Percentiles rank a stretch among this genome's conserved stretches.
Conservation (phyloP, 768 basidiomycete species). For the Clitopilus hobsonii region DNA sequence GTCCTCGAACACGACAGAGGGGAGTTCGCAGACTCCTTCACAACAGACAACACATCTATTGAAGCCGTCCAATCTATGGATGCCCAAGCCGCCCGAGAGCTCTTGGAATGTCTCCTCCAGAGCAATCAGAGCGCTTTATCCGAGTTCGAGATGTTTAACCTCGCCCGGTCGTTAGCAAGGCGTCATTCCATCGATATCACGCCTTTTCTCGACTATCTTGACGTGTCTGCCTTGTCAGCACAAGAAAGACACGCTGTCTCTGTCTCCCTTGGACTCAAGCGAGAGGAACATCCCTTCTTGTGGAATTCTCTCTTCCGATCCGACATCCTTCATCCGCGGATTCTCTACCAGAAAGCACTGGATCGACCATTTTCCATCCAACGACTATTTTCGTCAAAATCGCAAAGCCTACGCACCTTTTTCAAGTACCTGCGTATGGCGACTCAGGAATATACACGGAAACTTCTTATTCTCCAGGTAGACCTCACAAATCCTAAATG, state of each 20-base stretch:
- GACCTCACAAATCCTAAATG: background rate
- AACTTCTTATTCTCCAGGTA: conserved; percentile 56
- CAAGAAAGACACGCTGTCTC: conserved; percentile 51
- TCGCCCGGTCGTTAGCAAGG: conserved; percentile 41
- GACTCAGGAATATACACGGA: conserved; percentile 52
- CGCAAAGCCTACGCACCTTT: conserved; percentile 49
- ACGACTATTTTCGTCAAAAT: conserved; percentile 52
- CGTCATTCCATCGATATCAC: conserved; percentile 39
- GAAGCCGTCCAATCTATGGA: conserved; percentile 19
- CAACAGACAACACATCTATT: conserved; percentile 17
- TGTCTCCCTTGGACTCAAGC: conserved; percentile 32
- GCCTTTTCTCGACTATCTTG: conserved; percentile 44
- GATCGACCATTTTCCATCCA: conserved; percentile 53
- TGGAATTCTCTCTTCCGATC: conserved; percentile 66
- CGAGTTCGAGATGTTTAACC: conserved; percentile 56
- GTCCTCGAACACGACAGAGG: conserved; percentile 41
- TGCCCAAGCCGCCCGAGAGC: conserved; percentile 29
- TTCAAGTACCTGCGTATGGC: conserved; percentile 58
- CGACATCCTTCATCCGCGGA: conserved; percentile 46
- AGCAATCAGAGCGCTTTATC: conserved; percentile 50
- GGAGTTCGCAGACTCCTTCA: conserved; percentile 41
- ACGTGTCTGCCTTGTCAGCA: conserved; percentile 51
- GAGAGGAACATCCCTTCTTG: conserved; percentile 39
- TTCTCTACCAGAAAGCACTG: conserved; percentile 48
- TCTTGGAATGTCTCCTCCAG: conserved; percentile 42